Base-by-base conservation (phyloP, 2,329 filamentous ascomycete genomes). In the Cucurbitaria berberidis region DNA sequence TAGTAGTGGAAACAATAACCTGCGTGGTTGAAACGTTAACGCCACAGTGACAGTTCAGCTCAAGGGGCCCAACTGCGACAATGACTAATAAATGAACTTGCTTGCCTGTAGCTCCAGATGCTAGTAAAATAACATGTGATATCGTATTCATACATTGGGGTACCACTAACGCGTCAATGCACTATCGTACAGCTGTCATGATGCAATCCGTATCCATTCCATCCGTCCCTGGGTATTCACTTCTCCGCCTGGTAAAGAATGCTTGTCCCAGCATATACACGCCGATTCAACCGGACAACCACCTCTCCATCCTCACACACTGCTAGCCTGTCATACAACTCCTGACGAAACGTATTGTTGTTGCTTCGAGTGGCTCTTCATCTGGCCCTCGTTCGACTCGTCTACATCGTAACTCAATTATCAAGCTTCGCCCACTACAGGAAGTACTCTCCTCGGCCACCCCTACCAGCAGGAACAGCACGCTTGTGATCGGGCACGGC, bases 401-500 rank as follows among this genome's bases (percentile, higher is more conserved):
- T 22, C 38, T 11, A 26, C 38, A 24, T 41, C 18, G n/a, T n/a
- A n/a, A n/a, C 5, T 16, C 18, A 24, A n/a, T 11, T 16, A 21
- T n/a, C 42, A 21, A 16, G 13, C n/a, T 36, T 11, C 21, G 8
- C 13, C 13, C 24, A 15, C 38, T 75, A 82, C 69, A 82, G 70
- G 63, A 82, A 82, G 66, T 82, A 82, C 64, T 82, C 80, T 44
- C 79, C 79, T 11, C 79, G 72, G 18, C 77, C 77, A 35, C 78
- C 77, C 44, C 80, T 69, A 16, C 80, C 89, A 10, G 88, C 86
- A 2, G 91, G 91, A 8, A 93, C 88, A 50, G 91, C 89, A 55
- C 91, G 83, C 75, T 90, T 84, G 63, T 95, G 88, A 67, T 95
- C 91, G 0, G 91, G 90, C n/a, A 96, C 91, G 27, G 91, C 91